Conservation (phyloP, 148 eudicot genomes). For the Rhododendron ferrugineum region DNA sequence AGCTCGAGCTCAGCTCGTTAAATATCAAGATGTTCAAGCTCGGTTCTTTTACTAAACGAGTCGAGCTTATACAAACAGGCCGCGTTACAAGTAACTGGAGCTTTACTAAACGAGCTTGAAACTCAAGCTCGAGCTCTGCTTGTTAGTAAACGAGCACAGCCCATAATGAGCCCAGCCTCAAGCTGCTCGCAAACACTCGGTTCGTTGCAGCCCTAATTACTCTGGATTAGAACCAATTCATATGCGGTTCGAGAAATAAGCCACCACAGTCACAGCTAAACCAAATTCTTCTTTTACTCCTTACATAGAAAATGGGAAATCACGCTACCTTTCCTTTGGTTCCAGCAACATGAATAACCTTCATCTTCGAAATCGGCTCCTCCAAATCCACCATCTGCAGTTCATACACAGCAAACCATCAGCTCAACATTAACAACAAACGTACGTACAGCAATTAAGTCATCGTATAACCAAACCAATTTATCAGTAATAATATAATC, state of each 20-base stretch:
- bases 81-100: background rate
- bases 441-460: background rate
- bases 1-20: background rate
- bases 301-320: background rate
- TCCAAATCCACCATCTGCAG: slow-evolving; percentile 80
- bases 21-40: background rate
- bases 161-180: background rate
- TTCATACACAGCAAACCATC: background rate
- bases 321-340: slow-evolving; percentile 83
- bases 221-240: background rate
- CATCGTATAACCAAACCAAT: background rate
- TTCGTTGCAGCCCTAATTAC: background rate
- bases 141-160: background rate
- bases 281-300: background rate
- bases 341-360: slow-evolving; percentile 94
- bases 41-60: background rate
- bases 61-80: background rate
- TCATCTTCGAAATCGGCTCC: slow-evolving; percentile 71
- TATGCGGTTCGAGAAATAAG: background rate
- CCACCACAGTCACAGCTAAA: background rate
- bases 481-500: background rate
- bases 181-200: background rate
- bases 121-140: too few species aligned
- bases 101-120: background rate
- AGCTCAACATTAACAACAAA: background rate